A percentile compares a stretch with the other conserved stretches of the same genome.
phyloP scores from a whole-genome alignment of 1,284 basidiomycete genomes.

The Ganoderma sinense region DNA sequence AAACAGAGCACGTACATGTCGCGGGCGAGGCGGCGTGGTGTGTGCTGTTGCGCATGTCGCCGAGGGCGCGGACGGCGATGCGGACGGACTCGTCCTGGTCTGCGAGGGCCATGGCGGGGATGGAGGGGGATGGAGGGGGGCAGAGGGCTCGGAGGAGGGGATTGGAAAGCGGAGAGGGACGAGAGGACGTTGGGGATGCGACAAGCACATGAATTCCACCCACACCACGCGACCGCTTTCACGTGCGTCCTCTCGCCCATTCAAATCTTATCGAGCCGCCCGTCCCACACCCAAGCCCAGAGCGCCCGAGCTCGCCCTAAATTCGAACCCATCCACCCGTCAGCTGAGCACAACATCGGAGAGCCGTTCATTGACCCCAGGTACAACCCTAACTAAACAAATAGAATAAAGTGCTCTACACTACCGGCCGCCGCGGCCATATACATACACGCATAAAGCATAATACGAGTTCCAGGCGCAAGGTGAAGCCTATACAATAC shows the following conservation, averaged over 20 bases:
- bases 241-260: constrained; percentile 24
- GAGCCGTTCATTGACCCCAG: not conserved
- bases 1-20: constrained; percentile 37
- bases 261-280: constrained; percentile 31
- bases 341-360: constrained; percentile 7
- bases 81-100: constrained; percentile 63
- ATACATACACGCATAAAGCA: constrained; percentile 33
- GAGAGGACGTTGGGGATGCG: constrained; percentile 10
- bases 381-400: constrained; percentile 3
- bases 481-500: constrained; percentile 28
- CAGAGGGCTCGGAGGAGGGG: constrained; percentile 1
- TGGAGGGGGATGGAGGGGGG: not conserved
- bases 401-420: constrained; percentile 31
- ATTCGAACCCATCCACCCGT: not conserved
- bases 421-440: constrained; percentile 23
- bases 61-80: constrained; percentile 73
- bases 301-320: not conserved
- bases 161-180: constrained; percentile 6
- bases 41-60: constrained; percentile 67
- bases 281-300: constrained; percentile 2
- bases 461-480: constrained; percentile 27
- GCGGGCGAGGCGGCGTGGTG: constrained; percentile 38
- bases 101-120: constrained; percentile 39
- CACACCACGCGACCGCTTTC: constrained; percentile 24
- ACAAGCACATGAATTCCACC: constrained; percentile 31